A percentile compares a stretch with the other conserved stretches of the same genome.
phyloP scores from a whole-genome alignment of 129 eudicot species.

The Flaveria brownii region DNA sequence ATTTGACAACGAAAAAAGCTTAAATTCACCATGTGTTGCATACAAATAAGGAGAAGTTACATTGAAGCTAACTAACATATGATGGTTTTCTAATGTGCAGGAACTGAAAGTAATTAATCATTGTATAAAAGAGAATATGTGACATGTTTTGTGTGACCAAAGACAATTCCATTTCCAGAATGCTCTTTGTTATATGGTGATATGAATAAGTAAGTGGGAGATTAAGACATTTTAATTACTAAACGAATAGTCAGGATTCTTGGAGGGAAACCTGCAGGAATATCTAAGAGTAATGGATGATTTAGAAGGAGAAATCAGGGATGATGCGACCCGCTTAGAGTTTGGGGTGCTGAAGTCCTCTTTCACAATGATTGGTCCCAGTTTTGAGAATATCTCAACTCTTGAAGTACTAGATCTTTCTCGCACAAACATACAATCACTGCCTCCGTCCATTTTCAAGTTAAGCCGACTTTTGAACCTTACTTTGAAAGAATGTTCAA shows the following conservation, averaged over 20 bases:
- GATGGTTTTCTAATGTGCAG: not conserved
- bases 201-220: not conserved
- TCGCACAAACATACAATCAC: conserved; percentile 27
- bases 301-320: not conserved
- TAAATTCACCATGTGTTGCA: not conserved
- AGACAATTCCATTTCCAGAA: no score
- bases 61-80: not conserved
- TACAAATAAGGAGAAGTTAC: not conserved
- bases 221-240: not conserved
- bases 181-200: not conserved
- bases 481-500: conserved; percentile 26
- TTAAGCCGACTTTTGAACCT: conserved; percentile 18
- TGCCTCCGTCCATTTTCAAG: conserved; percentile 36
- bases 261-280: not conserved
- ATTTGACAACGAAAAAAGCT: not conserved
- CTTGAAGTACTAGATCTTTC: conserved; percentile 37
- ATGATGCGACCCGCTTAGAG: not conserved
- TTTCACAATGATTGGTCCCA: not conserved
- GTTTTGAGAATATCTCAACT: conserved; percentile 14
- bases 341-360: not conserved
- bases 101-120: not conserved
- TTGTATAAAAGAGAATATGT: not conserved
- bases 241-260: not conserved
- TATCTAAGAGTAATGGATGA: not conserved
- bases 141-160: not conserved